Percentiles rank a stretch among this genome's conserved stretches.
phyloP scores from a whole-genome alignment of 2,329 filamentous ascomycete species.

The Xylaria hypoxylon region DNA sequence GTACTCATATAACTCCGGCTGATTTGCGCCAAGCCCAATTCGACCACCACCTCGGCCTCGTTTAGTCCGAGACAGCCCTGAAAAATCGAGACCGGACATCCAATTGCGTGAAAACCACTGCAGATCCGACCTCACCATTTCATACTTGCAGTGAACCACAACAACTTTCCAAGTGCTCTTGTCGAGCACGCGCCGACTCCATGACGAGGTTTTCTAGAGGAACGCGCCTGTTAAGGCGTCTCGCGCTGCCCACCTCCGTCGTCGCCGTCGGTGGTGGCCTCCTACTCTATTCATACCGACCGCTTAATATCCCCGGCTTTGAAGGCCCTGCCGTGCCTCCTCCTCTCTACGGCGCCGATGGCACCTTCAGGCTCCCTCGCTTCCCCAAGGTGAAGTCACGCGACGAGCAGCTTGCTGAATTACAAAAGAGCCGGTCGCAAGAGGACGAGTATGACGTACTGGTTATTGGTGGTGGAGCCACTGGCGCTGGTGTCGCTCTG shows the following conservation, averaged over 20 bases:
- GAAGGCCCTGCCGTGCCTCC: conserved; percentile 76
- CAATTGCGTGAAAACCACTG: conserved; percentile 18
- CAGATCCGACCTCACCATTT: conserved; percentile 8
- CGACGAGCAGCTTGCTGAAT: conserved; percentile 71
- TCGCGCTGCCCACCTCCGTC: conserved; percentile 58
- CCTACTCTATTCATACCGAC: conserved; percentile 70
- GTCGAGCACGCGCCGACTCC: conserved; percentile 24
- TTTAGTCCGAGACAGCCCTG: conserved; percentile 33
- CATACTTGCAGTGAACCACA: conserved; percentile 19
- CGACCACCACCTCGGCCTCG: conserved; percentile 30
- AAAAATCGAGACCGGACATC: conserved; percentile 3
- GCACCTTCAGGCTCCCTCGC: conserved; percentile 72
- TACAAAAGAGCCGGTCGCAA: conserved; percentile 60
- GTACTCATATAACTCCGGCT: background rate
- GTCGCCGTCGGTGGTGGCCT: conserved; percentile 58
- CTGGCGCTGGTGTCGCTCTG: conserved; percentile 76
- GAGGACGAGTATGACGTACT: conserved; percentile 74
- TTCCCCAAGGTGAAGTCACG: conserved; percentile 73
- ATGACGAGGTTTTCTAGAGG: conserved; percentile 51
- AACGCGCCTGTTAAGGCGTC: conserved; percentile 55
- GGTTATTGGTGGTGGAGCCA: conserved; percentile 77
- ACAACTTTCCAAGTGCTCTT: conserved; percentile 15
- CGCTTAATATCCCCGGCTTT: conserved; percentile 77
- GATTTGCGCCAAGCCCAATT: conserved; percentile 31
- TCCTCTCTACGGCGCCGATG: conserved; percentile 75